A percentile compares a stretch with the other conserved stretches of the same genome.
phyloP scores from a whole-genome alignment of 2,329 filamentous ascomycete genomes.

The Trichoderma sp. region DNA sequence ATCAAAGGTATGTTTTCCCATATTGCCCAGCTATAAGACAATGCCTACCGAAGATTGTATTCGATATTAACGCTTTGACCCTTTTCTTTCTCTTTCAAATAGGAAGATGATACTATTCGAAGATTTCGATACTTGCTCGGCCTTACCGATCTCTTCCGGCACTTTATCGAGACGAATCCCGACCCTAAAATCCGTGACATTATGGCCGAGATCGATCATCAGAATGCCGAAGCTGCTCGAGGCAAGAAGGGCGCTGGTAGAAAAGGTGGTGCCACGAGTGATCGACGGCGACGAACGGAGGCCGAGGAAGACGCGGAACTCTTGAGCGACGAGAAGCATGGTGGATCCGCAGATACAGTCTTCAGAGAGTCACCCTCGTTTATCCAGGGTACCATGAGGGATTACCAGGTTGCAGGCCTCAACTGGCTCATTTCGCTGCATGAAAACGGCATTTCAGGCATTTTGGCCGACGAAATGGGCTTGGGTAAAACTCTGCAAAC shows the following conservation, averaged over 20 bases:
- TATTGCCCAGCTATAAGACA: neutral
- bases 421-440: constrained; percentile 98
- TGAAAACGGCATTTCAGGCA: constrained; percentile 98
- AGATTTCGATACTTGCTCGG: constrained; percentile 93
- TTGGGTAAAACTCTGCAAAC: constrained; percentile 97
- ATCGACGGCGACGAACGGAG: constrained; percentile 83
- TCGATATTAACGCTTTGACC: neutral
- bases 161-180: constrained; percentile 97
- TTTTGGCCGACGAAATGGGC: constrained; percentile 98
- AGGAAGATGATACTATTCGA: constrained; percentile 94
- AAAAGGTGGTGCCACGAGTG: constrained; percentile 78
- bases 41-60: neutral
- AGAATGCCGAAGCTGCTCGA: constrained; percentile 73
- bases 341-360: constrained; percentile 79
- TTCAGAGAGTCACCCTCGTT: constrained; percentile 94
- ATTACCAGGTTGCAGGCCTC: constrained; percentile 92
- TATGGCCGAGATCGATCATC: constrained; percentile 90
- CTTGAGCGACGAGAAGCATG: constrained; percentile 82
- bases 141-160: constrained; percentile 92
- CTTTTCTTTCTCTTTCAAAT: neutral
- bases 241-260: constrained; percentile 72
- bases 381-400: constrained; percentile 84
- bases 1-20: constrained; percentile 66
- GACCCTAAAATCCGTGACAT: constrained; percentile 93
- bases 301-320: constrained; percentile 95